Evolutionary conservation across 495 filamentous ascomycete genomes (phyloP).

Genomic region (Penicillium crystallinum): DNA sequence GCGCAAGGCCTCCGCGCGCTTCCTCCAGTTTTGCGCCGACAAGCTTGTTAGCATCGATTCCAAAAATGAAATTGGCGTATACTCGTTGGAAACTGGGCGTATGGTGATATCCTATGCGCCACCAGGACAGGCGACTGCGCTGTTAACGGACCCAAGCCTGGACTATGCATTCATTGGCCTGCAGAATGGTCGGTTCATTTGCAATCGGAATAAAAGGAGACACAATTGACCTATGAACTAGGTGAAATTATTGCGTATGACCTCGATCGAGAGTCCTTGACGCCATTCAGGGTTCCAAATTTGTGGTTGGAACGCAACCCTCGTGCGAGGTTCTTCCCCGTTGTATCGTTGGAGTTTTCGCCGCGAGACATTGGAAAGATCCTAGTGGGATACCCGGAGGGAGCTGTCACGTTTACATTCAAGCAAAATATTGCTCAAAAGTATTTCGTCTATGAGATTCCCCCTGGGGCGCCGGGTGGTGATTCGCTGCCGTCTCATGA

Average conservation of each 20-base stretch:
- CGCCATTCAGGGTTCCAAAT: constrained; percentile 75
- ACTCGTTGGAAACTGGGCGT: constrained; percentile 60
- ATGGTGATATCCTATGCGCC: constrained; percentile 62
- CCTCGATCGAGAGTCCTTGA: constrained; percentile 70
- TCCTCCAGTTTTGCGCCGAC: constrained; percentile 70
- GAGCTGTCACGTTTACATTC: constrained; percentile 85
- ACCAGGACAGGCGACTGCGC: constrained; percentile 61
- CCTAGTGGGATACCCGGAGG: constrained; percentile 79
- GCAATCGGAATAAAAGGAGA: neutral
- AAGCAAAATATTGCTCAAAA: constrained; percentile 75
- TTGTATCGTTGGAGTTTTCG: constrained; percentile 78
- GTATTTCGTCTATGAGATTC: constrained; percentile 78
- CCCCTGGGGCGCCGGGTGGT: constrained; percentile 81
- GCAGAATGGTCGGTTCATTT: constrained; percentile 51
- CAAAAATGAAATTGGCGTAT: constrained; percentile 77
- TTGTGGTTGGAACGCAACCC: constrained; percentile 68
- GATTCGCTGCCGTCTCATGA: constrained; percentile 52
- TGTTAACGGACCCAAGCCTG: constrained; percentile 77
- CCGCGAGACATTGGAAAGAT: constrained; percentile 91
- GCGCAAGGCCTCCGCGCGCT: constrained; percentile 61
- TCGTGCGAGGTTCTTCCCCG: constrained; percentile 49
- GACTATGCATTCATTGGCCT: constrained; percentile 85
- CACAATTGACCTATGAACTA: constrained; percentile 20
- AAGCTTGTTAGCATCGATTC: constrained; percentile 78
- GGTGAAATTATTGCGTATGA: constrained; percentile 86